phyloP scores from a whole-genome alignment of 2,329 filamentous ascomycete genomes.

The Dactylellina sp. region DNA sequence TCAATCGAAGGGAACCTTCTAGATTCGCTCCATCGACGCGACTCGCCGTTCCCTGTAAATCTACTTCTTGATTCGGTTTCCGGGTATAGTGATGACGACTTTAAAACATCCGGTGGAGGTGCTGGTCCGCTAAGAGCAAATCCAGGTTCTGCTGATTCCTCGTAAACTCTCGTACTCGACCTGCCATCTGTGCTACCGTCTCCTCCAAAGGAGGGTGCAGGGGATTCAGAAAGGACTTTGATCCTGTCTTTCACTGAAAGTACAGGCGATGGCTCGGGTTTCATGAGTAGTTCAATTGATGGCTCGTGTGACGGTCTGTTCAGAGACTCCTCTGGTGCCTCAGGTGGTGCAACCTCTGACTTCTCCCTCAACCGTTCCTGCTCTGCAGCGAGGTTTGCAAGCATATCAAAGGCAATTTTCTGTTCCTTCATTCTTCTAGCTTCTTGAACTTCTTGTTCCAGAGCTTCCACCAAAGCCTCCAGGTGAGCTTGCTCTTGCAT shows the following conservation, averaged over 20 bases:
- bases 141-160: slow-evolving; percentile 37
- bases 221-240: slow-evolving; percentile 23
- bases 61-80: slow-evolving; percentile 43
- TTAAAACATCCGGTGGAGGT: slow-evolving; percentile 54
- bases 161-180: slow-evolving; percentile 28
- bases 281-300: background rate
- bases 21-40: slow-evolving; percentile 42
- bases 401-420: slow-evolving; percentile 14
- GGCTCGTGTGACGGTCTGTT: too few relatives aligned
- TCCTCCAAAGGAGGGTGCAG: slow-evolving; percentile 33
- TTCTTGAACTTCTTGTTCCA: slow-evolving; percentile 1
- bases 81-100: slow-evolving; percentile 28
- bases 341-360: background rate
- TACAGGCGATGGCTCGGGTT: slow-evolving; percentile 19
- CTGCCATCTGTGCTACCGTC: slow-evolving; percentile 40
- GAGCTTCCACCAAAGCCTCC: slow-evolving; percentile 9
- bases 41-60: slow-evolving; percentile 40
- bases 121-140: slow-evolving; percentile 53
- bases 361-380: slow-evolving; percentile 25
- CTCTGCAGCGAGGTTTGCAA: slow-evolving; percentile 13
- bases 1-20: slow-evolving; percentile 37
- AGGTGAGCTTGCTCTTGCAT: background rate
- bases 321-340: background rate
- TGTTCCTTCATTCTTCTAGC: background rate
- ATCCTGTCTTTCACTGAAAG: slow-evolving; percentile 20